Evolutionary conservation across 805 yeast genomes (phyloP), one percentile per base, ranked within the genome.

Genomic region (Diddensiella caesifluorescens): DNA sequence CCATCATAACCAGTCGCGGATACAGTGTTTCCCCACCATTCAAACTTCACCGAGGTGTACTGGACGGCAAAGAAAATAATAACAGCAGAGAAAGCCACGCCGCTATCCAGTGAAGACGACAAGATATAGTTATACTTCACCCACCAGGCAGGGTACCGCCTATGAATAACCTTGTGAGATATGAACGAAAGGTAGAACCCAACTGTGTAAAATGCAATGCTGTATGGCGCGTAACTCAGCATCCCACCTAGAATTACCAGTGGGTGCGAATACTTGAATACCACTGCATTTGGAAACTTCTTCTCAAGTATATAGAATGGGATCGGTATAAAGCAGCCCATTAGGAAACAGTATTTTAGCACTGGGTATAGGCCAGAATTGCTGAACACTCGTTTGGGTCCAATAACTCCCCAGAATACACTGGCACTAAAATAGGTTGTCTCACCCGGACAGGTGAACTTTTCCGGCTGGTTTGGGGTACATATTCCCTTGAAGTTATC

Each of bases 1-100:
- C 43, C 51, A 22, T 41, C 74, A 41, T 80, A 67, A 41, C 80
- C 62, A 52, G 80, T 84, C 12, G 21, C 23, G 6, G 37, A 30
- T 12, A 42, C 47, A 4, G 20, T 23, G 45, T 77, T 79, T 1
- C 87, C 87, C 87, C 87, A 80, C 87, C 86, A 80, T 30, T 60
- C 47, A 10, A 79, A 39, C 3, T 55, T 47, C 21, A 61, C 65
- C 3, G 64, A 62, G 35, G 73, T 67, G 51, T 69, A 75, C 45
- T 66, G 64, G 2, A 70, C 69, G 1, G 73, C 59, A 53, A 77
- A 75, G 61, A 80, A 80, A 32, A 79, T 72, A 43, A 79, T 60
- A 33, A 77, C 61, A 0, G 76, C 77, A 43, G 77, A 65, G 49
- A 78, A 70, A 2, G 83, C 84, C 13, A 77, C 73, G 10, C 83